Evolutionary conservation across 148 eudicot species (phyloP), one percentile per base, ranked within the genome.

Genomic region (Vaccinium myrtillus): DNA sequence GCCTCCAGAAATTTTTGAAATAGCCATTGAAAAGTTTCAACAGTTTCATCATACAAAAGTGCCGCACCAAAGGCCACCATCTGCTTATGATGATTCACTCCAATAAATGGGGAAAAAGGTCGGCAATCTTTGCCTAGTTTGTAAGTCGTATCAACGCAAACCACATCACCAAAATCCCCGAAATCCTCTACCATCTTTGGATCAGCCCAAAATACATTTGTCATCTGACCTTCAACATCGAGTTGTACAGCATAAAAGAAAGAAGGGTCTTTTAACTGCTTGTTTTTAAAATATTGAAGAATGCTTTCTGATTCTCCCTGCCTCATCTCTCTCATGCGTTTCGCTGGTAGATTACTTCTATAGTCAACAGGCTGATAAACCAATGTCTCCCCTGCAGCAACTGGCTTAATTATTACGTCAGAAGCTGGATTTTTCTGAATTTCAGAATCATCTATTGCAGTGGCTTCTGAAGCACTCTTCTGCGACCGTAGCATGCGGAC

Each of bases 111-210:
- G 54, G 85, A 87, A 32, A 90, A 73, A 15, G 90, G 86, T n/a
- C 86, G 77, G 67, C 89, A 84, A 43, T 76, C 86, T 70, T 82
- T 77, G 23, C 86, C 81, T 23, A 84, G 80, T 39, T 39, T 79
- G 78, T 82, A 88, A 46, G 87, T 90, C 0, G 86, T 84, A 80
- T 90, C 89, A 84, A 88, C 85, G 59, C 84, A 70, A 8, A 86
- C 79, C 27, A 85, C 90, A 77, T 86, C 90, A 25, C 90, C 87
- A 84, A 86, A 85, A 54, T 77, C 80, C 23, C 78, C 50, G 21
- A 87, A 89, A 25, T 89, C 89, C 50, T 71, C 84, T n/a, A 89
- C 61, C 91, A 86, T 89, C 63, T 87, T 83, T 30, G 79, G 85
- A 75, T 87, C 88, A 10, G 87, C 85, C 89, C 89, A 89, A 63